Conservation (phyloP, 805 yeast genomes). For the Saturnispora kantuleensis region DNA sequence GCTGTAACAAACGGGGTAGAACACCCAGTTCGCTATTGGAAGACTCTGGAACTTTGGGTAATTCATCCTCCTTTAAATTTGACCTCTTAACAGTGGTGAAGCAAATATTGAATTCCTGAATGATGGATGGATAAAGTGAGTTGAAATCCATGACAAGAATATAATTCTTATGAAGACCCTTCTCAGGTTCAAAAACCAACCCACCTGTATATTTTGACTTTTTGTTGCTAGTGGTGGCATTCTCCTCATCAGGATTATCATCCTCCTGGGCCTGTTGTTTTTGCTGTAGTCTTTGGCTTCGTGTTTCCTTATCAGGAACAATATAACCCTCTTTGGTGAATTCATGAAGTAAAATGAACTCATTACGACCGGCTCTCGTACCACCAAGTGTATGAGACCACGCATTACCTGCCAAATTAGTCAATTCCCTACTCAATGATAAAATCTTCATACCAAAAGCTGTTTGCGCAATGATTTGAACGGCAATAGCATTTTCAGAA, state of each 20-base stretch:
- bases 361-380: slow-evolving; percentile 93
- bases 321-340: slow-evolving; percentile 70
- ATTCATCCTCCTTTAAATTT: slow-evolving; percentile 39
- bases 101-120: slow-evolving; percentile 94
- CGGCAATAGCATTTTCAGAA: slow-evolving; percentile 56
- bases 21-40: slow-evolving; percentile 60
- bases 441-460: slow-evolving; percentile 78
- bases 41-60: slow-evolving; percentile 58
- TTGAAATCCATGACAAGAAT: slow-evolving; percentile 96
- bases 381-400: slow-evolving; percentile 95
- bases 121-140: slow-evolving; percentile 91
- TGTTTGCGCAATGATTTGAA: slow-evolving; percentile 63
- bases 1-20: slow-evolving; percentile 72
- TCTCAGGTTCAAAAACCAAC: slow-evolving; percentile 92
- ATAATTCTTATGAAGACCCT: slow-evolving; percentile 83
- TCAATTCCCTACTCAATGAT: slow-evolving; percentile 82
- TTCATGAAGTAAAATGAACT: slow-evolving; percentile 85
- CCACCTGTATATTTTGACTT: slow-evolving; percentile 34
- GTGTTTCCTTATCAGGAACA: slow-evolving; percentile 60
- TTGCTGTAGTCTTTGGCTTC: slow-evolving; percentile 25
- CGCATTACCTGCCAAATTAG: slow-evolving; percentile 92
- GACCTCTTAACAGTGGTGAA: slow-evolving; percentile 86
- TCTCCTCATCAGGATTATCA: slow-evolving; percentile 25
- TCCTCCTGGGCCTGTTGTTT: slow-evolving; percentile 8
- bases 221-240: slow-evolving; percentile 37